Conservation (phyloP, 2,329 filamentous ascomycete species). For the Fonsecaea multimorphosa region DNA sequence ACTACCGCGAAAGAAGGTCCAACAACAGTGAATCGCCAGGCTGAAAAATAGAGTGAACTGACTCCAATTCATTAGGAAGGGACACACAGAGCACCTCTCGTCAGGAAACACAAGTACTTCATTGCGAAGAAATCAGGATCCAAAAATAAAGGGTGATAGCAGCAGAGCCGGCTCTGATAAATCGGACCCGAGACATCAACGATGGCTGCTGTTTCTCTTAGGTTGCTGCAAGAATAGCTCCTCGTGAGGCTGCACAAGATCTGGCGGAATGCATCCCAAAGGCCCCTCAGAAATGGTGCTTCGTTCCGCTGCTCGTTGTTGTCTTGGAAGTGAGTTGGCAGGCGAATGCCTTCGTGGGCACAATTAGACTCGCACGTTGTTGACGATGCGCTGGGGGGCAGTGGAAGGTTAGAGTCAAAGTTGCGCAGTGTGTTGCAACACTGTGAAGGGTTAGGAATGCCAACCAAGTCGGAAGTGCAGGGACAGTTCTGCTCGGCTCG, state of each 20-base stretch:
- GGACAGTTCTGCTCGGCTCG: no score
- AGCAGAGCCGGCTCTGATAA: background rate
- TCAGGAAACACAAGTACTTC: no score
- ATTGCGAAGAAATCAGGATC: background rate
- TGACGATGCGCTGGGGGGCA: no score
- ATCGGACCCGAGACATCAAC: background rate
- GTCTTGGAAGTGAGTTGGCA: background rate
- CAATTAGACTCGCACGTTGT: background rate
- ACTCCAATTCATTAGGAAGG: background rate
- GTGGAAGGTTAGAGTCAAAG: background rate
- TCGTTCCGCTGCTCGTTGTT: background rate
- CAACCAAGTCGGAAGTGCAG: no score
- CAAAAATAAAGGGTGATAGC: background rate
- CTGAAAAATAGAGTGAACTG: background rate
- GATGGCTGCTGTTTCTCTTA: background rate
- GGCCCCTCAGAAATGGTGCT: background rate
- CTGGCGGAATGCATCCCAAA: background rate
- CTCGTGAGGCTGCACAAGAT: background rate
- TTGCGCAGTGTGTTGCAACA: no score
- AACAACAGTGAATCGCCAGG: background rate
- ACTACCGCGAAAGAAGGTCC: background rate
- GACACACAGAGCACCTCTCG: no score
- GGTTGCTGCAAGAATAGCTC: background rate
- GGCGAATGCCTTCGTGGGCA: background rate
- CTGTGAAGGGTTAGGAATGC: no score